Evolutionary conservation across 768 basidiomycete species (phyloP), one percentile per base, ranked within the genome.

Genomic region (Obba rivulosa): DNA sequence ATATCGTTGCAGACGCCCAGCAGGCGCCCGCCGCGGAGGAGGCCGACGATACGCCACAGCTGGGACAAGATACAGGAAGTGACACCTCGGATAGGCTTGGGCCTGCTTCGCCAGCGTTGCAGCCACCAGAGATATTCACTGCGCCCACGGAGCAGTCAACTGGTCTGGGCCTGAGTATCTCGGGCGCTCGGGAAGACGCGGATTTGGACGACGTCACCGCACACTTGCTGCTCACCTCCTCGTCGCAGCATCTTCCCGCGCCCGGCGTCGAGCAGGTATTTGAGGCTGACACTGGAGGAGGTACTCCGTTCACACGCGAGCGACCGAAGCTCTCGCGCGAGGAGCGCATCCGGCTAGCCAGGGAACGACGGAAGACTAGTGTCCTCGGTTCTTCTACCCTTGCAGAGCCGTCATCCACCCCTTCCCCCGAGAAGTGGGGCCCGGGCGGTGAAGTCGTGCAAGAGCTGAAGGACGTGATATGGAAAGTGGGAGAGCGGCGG

Each of bases 381-480:
- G 17, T 41, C 18, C 35, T 35, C 23, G 66, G 63, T 8, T 39
- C 60, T 21, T 60, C 62, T 4, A 47, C 67, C 20, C 63, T 64
- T 34, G 45, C 35, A 14, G 41, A 57, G 39, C 53, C 57, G 50
- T 50, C 48, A 31, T 47, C 41, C 40, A 41, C 46, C 11, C 52
- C 54, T 8, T 17, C 9, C 17, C 57, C 62, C 34, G 81, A 78
- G 63, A 69, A 70, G 48, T 83, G 83, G 83, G 86, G 85, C 0
- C 87, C 85, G 7, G 79, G 80, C 3, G 83, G 81, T 1, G 88
- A 90, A 52, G 87, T 91, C 31, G 86, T 91, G 4, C 81, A 87
- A 62, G 88, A 91, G 63, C 69, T 91, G 53, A 87, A 85, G 63
- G 88, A 90, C 56, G 87, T 91, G 10, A 91, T 91, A 24, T 87